Evolutionary conservation across 1,284 basidiomycete genomes (phyloP), one percentile per base, ranked within the genome.

Genomic region (Macrocystidia cucumis): DNA sequence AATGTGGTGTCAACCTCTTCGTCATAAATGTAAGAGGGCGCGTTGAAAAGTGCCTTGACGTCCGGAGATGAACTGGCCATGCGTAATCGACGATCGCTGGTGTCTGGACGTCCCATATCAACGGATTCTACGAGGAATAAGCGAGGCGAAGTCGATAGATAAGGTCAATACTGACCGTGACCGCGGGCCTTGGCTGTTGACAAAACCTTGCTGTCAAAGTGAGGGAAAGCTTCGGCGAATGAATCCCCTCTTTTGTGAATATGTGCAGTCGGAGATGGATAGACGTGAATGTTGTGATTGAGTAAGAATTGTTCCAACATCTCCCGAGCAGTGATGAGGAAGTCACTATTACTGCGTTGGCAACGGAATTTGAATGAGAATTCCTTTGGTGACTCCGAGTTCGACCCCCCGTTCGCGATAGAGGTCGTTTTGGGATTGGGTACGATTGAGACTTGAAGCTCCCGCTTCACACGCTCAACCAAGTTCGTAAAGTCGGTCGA

Each of bases 311-410:
- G 88, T 54, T 98, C 95, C 12, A 98, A 73, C 65, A 89, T 81
- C 57, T 97, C 92, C 44, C 90, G 74, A 9, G 91, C 88, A 0
- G 90, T 83, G 22, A 85, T 78, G 42, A 98, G 65, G 62, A 91
- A 91, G 57, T 98, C 91, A 49, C 86, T 89, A 52, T 93, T 92
- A 59, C 87, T 91, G 37, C 91, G 75, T 56, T 95, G 92, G 59
- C 95, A 92, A 20, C 87, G 74, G 67, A 98, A 91, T 60, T 92
- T 93, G 75, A 98, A 93, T 29, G 89, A 86, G 50, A 89, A 90
- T 44, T 92, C 90, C 31, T 76, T 69, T 7, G 73, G 69, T 9
- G 65, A 59, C 41, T 73, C 77, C 7, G 62, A 43, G 20, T 63
- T 60, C 25, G n/a, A 14, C 4, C 5, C n/a, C 18, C 66, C 65